These are phyloP conservation scores for Cotoneaster glaucophyllus DNA, from an alignment of 306 rosid species.

Conservation along the genomic window DNA sequence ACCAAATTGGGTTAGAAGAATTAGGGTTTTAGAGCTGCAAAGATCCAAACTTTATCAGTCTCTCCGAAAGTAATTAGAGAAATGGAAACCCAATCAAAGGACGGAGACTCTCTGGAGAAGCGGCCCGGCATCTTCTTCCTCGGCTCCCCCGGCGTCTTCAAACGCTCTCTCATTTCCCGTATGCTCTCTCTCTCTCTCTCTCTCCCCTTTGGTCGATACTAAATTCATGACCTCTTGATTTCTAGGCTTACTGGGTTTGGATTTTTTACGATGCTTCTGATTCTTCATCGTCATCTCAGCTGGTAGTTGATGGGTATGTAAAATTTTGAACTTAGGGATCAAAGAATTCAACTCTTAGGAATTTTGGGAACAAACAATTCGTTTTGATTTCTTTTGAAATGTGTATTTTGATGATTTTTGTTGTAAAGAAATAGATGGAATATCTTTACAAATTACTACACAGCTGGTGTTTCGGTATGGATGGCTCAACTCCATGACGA, in stretches of 20 bases:
- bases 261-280: constrained; percentile 53
- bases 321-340: background rate
- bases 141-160: constrained; percentile 75
- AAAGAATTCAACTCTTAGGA: no score
- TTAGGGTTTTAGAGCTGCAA: background rate
- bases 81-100: background rate
- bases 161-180: constrained; percentile 80
- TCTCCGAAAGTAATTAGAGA: background rate
- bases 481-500: constrained; percentile 62
- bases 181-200: constrained; percentile 8
- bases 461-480: constrained; percentile 74
- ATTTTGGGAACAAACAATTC: background rate
- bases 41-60: background rate
- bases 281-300: constrained; percentile 33
- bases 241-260: constrained; percentile 56
- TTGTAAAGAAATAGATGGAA: constrained; percentile 40
- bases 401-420: background rate
- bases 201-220: background rate
- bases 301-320: constrained; percentile 57
- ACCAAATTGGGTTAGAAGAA: no score
- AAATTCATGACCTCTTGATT: background rate
- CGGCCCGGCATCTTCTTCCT: constrained; percentile 64
- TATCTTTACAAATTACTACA: constrained; percentile 66
- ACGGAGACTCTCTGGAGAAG: constrained; percentile 28
- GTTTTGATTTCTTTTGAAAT: background rate